Evolutionary conservation across 179 eudicot species (phyloP), one percentile per base, ranked within the genome.

Genomic region (Silene vulgaris): DNA sequence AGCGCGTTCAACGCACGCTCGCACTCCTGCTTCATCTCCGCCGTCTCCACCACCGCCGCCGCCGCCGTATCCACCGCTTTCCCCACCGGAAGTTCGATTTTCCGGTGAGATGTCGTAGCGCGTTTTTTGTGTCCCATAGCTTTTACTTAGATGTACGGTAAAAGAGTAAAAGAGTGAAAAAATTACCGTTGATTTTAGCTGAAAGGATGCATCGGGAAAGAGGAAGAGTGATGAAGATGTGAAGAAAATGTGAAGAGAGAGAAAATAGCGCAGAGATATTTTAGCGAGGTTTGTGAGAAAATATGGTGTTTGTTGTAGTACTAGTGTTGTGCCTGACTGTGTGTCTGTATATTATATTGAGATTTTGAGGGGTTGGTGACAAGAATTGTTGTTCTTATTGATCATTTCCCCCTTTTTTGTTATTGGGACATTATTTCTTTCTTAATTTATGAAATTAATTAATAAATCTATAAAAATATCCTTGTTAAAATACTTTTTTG

Each of bases 101-200:
- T 76, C 14, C 40, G 48, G 12, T 87, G 86, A 54, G 90, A 74
- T 67, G 86, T 81, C 75, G 71, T 50, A 77, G 72, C 74, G 69
- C 96, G 91, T 87, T 93, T 93, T 88, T 91, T 91, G 71, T 78
- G 87, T 82, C 97, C 96, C 98, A 93, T 91, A 8, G 32, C 12
- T 61, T 19, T 21, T 5, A 9, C 12, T 61, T 2, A 1, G 65
- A 20, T 61, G 11, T 35, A 35, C 40, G 40, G 40, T 35, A 35
- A 35, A 35, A 35, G 40, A 35, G 40, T 35, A 35, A 12, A 6
- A 14, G 17, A 3, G 71, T 19, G 71, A 35, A 20, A 61, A 35
- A 5, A 35, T 21, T 12, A 13, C 14, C 12, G 29, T 2, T 8
- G 28, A 11, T 21, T 12, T 62, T 12, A 62, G 66, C 14, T 2